Conservation (phyloP, 768 basidiomycete species). For the Crepidotus variabilis region DNA sequence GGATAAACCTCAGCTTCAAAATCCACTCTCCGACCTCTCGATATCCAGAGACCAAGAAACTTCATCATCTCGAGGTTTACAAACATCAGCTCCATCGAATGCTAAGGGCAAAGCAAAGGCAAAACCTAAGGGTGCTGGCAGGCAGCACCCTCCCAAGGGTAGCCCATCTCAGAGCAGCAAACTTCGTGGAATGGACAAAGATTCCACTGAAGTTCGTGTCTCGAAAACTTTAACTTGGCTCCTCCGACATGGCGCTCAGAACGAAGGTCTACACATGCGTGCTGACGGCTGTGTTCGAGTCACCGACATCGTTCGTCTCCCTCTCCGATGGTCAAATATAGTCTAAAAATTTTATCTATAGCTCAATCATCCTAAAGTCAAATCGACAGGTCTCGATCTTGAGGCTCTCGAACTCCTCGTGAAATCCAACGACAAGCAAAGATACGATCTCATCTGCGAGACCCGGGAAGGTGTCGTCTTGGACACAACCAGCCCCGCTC, state of each 20-base stretch:
- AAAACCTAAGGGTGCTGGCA: not conserved
- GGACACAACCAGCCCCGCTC: not conserved
- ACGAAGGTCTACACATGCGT: conserved; percentile 72
- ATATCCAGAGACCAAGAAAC: too few species aligned
- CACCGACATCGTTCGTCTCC: conserved; percentile 66
- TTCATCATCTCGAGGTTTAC: too few species aligned
- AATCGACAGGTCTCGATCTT: conserved; percentile 47
- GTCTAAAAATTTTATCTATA: conserved; percentile 23
- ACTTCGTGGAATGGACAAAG: conserved; percentile 55
- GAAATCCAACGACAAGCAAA: conserved; percentile 58
- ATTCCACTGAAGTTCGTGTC: conserved; percentile 63
- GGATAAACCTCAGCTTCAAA: too few species aligned
- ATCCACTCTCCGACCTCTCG: too few species aligned
- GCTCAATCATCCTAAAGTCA: conserved; percentile 70
- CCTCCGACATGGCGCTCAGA: conserved; percentile 84
- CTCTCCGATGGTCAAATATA: not conserved
- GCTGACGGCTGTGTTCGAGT: conserved; percentile 85
- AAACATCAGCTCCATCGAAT: too few species aligned
- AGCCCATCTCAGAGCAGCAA: conserved; percentile 25
- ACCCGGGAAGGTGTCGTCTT: conserved; percentile 19
- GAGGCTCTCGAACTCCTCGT: conserved; percentile 59
- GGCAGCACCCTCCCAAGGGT: not conserved
- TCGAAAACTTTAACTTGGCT: conserved; percentile 91
- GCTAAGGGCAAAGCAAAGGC: not conserved
- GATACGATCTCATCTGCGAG: conserved; percentile 60